Evolutionary conservation across 208 protist genomes (phyloP).

Genomic region (Leishmania amazonensis): DNA sequence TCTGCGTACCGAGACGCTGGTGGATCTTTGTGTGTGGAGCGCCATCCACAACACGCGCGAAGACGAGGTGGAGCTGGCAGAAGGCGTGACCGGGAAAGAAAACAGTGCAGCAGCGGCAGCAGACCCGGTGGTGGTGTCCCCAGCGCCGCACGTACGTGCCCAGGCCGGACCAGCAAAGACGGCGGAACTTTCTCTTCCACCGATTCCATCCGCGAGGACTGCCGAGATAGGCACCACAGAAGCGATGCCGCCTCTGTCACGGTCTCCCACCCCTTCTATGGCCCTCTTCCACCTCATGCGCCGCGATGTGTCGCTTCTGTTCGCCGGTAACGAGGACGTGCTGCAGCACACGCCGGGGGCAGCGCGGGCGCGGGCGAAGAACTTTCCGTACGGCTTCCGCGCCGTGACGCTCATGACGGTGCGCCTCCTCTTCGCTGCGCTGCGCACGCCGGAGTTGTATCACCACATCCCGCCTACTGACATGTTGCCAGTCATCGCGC

Average conservation of each 20-base stretch:
- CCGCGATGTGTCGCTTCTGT: slow-evolving; percentile 23
- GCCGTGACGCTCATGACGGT: slow-evolving; percentile 34
- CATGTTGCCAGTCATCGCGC: slow-evolving; percentile 44
- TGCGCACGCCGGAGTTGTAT: slow-evolving; percentile 38
- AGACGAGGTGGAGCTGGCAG: slow-evolving; percentile 20
- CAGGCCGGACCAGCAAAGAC: neutral
- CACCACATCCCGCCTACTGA: slow-evolving; percentile 18
- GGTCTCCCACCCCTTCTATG: slow-evolving; percentile 5
- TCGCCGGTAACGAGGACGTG: slow-evolving; percentile 34
- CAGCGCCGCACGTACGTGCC: neutral
- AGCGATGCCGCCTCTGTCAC: slow-evolving; percentile 4
- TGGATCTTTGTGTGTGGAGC: slow-evolving; percentile 31
- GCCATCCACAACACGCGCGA: slow-evolving; percentile 32
- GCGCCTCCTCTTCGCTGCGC: slow-evolving; percentile 36
- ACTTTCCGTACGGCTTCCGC: slow-evolving; percentile 34
- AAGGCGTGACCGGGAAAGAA: neutral
- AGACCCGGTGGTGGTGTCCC: neutral
- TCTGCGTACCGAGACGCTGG: slow-evolving; percentile 15
- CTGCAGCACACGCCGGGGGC: slow-evolving; percentile 29
- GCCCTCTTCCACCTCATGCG: slow-evolving; percentile 24
- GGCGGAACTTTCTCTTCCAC: neutral
- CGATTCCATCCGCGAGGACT: neutral
- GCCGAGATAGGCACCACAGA: neutral
- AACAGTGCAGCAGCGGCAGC: neutral
- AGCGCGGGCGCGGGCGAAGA: slow-evolving; percentile 24